phyloP scores from a whole-genome alignment of 2,329 filamentous ascomycete genomes.

The Pseudocercospora musae region DNA sequence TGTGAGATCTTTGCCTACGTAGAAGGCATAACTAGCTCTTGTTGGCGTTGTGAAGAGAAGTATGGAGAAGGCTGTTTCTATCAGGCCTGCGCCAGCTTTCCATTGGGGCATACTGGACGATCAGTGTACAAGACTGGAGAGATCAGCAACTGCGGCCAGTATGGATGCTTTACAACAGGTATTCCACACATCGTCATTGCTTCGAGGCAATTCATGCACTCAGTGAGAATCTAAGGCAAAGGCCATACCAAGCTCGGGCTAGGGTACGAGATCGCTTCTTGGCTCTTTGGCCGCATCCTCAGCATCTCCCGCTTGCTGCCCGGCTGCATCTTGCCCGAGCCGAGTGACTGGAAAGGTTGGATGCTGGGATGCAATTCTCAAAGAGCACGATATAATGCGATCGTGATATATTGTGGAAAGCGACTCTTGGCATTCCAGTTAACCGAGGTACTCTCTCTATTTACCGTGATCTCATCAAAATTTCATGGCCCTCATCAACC shows the following conservation, averaged over 20 bases:
- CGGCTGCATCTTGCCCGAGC: background rate
- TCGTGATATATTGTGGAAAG: background rate
- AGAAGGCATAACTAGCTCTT: slow-evolving; percentile 48
- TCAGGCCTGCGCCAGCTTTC: background rate
- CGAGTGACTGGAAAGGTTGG: background rate
- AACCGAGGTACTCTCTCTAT: background rate
- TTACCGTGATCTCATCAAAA: background rate
- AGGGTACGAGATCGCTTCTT: background rate
- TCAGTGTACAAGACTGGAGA: background rate
- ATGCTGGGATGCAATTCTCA: background rate
- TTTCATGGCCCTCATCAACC: background rate
- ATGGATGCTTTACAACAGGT: background rate
- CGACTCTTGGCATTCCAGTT: background rate
- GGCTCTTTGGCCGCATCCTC: background rate
- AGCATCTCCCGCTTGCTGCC: background rate
- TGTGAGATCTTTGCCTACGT: slow-evolving; percentile 47
- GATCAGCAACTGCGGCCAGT: background rate
- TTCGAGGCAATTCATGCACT: background rate
- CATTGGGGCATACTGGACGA: background rate
- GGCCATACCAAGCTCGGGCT: background rate
- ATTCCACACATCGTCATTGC: background rate
- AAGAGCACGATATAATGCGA: no score
- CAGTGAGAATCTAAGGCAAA: background rate
- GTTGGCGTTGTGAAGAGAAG: background rate
- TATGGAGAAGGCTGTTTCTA: background rate